These are phyloP conservation scores for Petunia hybrid DNA, from an alignment of 305 asterid genomes.

Conservation along the genomic window DNA sequence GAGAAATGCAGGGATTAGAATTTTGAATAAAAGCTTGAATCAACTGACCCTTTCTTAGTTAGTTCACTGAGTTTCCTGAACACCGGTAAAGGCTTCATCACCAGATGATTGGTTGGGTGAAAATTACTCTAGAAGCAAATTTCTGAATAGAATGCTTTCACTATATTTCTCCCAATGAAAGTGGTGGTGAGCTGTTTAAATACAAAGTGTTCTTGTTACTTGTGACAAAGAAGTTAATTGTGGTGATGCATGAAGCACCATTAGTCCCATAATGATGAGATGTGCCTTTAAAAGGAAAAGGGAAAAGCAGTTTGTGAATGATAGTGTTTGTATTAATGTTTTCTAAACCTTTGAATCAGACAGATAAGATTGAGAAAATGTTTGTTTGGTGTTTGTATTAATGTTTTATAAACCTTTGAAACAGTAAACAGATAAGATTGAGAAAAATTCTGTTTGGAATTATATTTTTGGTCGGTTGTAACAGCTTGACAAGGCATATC, in stretches of 20 bases:
- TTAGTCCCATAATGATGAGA: neutral
- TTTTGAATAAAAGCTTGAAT: neutral
- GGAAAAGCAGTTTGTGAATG: neutral
- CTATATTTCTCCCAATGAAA: neutral
- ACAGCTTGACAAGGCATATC: conserved; percentile 91
- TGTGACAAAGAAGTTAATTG: conserved; percentile 9
- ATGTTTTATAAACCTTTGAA: neutral
- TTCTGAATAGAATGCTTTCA: neutral
- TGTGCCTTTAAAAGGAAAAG: neutral
- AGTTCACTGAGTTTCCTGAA: neutral
- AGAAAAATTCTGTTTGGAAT: neutral
- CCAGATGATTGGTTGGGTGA: neutral
- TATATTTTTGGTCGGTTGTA: neutral
- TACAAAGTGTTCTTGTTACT: neutral
- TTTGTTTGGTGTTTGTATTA: conserved; percentile 12
- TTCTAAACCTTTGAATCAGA: neutral
- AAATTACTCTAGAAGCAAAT: conserved; percentile 4
- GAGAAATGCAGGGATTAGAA: neutral
- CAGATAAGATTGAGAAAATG: neutral
- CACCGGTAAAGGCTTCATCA: neutral
- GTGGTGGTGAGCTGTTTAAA: neutral
- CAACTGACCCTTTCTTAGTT: neutral
- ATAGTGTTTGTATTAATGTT: neutral
- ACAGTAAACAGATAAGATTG: neutral
- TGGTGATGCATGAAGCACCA: conserved; percentile 3